Evolutionary conservation across 2,329 filamentous ascomycete genomes (phyloP).

Genomic region (Paraconiothyrium sp.): DNA sequence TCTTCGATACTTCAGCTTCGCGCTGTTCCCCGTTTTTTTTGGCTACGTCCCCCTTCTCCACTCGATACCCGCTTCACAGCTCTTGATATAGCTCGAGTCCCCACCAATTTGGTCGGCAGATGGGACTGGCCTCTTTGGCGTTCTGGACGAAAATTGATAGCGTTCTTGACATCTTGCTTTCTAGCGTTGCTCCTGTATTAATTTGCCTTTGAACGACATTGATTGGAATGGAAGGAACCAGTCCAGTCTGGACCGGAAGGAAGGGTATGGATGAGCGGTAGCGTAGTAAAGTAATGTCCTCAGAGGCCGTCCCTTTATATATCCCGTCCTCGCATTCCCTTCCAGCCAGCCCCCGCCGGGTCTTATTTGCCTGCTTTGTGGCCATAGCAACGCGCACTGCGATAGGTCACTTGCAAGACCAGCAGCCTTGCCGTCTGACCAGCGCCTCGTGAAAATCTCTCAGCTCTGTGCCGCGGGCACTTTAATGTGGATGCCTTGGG

Average conservation of each 20-base stretch:
- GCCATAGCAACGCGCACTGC: neutral
- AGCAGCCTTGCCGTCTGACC: slow-evolving; percentile 21
- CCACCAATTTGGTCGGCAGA: slow-evolving; percentile 1
- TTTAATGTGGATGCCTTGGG: slow-evolving; percentile 19
- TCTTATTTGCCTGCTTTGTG: slow-evolving; percentile 12
- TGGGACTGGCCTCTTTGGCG: slow-evolving; percentile 15
- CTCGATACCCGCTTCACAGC: neutral
- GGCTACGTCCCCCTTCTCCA: neutral
- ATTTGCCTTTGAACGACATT: slow-evolving; percentile 1
- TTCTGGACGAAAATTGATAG: slow-evolving; percentile 17
- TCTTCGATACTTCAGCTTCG: slow-evolving; percentile 2
- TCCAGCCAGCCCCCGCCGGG: slow-evolving; percentile 3
- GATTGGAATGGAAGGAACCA: too few species aligned
- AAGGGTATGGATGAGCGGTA: neutral
- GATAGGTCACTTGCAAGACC: slow-evolving; percentile 16
- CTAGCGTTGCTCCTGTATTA: slow-evolving; percentile 12
- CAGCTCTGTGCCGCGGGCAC: slow-evolving; percentile 5
- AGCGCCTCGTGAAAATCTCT: slow-evolving; percentile 21
- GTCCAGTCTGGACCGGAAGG: neutral
- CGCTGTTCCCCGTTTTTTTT: neutral
- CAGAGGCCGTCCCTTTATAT: slow-evolving; percentile 11
- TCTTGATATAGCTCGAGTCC: slow-evolving; percentile 1
- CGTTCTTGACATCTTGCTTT: slow-evolving; percentile 11
- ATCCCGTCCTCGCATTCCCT: neutral
- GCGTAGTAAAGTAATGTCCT: slow-evolving; percentile 4